Conservation (phyloP, 2,329 filamentous ascomycete genomes). For the Xylariaceae sp. region DNA sequence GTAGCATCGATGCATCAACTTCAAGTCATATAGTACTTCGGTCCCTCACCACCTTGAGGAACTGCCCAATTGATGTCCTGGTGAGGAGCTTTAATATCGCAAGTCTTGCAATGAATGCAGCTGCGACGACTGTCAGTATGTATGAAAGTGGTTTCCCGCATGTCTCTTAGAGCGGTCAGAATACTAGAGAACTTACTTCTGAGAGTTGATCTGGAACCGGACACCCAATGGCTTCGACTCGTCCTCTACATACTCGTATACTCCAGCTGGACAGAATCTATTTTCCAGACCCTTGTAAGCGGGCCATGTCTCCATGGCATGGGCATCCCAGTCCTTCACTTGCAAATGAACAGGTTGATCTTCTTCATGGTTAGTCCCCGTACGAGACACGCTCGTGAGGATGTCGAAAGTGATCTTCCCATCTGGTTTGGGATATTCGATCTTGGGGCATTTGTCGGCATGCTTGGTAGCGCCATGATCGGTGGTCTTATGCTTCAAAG, state of each 20-base stretch:
- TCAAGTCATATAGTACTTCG: slow-evolving; percentile 63
- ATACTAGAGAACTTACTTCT: slow-evolving; percentile 69
- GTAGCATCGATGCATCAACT: not conserved
- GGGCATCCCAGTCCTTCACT: slow-evolving; percentile 91
- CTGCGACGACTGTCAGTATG: slow-evolving; percentile 43
- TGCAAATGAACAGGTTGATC: slow-evolving; percentile 96
- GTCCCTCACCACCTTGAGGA: slow-evolving; percentile 81
- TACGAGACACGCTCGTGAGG: slow-evolving; percentile 88
- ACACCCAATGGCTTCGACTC: slow-evolving; percentile 80
- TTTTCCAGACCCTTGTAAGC: slow-evolving; percentile 91
- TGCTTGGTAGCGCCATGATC: slow-evolving; percentile 77
- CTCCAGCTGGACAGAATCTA: slow-evolving; percentile 92
- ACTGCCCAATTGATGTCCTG: slow-evolving; percentile 98
- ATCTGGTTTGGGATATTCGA: slow-evolving; percentile 96
- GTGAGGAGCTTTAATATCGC: slow-evolving; percentile 94
- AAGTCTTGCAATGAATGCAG: slow-evolving; percentile 99
- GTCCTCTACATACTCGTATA: slow-evolving; percentile 98
- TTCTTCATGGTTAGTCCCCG: slow-evolving; percentile 97
- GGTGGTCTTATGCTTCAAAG: slow-evolving; percentile 73
- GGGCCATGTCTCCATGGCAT: slow-evolving; percentile 79
- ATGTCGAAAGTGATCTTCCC: slow-evolving; percentile 95
- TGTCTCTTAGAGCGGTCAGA: not conserved
- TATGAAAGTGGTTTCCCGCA: no score
- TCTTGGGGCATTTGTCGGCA: slow-evolving; percentile 77
- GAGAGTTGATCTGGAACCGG: slow-evolving; percentile 93